phyloP scores from a whole-genome alignment of 345 rosid species.

The Murraya paniculata region DNA sequence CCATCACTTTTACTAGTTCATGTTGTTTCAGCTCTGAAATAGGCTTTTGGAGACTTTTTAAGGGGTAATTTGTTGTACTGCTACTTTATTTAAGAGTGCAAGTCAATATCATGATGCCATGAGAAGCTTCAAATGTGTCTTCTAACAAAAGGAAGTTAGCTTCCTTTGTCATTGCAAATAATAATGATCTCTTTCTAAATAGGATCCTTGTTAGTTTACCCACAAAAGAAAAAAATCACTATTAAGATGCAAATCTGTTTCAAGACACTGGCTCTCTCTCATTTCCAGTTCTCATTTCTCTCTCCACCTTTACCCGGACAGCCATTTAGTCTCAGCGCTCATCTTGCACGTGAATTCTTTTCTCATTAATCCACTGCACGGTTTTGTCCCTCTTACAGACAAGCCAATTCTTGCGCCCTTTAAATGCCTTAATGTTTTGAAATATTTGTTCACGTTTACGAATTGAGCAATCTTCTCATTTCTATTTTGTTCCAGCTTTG shows the following conservation, averaged over 20 bases:
- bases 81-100: no score
- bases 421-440: neutral
- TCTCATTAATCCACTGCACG: neutral
- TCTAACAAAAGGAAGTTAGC: neutral
- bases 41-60: no score
- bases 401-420: neutral
- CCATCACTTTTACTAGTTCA: no score
- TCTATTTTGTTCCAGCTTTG: neutral
- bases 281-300: slow-evolving; percentile 27
- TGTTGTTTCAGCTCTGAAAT: no score
- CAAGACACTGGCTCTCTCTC: slow-evolving; percentile 30
- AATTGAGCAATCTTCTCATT: neutral
- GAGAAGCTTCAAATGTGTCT: neutral
- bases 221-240: slow-evolving; percentile 11
- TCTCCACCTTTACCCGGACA: neutral
- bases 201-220: slow-evolving; percentile 30
- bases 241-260: slow-evolving; percentile 27
- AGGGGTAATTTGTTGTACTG: no score
- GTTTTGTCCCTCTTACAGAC: neutral
- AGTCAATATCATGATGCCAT: no score
- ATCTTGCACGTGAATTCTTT: neutral
- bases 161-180: slow-evolving; percentile 19
- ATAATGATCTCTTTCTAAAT: slow-evolving; percentile 23
- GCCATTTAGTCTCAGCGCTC: neutral
- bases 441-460: neutral